Evolutionary conservation across 2,329 filamentous ascomycete species (phyloP).

Genomic region (Talaromyces sp.): DNA sequence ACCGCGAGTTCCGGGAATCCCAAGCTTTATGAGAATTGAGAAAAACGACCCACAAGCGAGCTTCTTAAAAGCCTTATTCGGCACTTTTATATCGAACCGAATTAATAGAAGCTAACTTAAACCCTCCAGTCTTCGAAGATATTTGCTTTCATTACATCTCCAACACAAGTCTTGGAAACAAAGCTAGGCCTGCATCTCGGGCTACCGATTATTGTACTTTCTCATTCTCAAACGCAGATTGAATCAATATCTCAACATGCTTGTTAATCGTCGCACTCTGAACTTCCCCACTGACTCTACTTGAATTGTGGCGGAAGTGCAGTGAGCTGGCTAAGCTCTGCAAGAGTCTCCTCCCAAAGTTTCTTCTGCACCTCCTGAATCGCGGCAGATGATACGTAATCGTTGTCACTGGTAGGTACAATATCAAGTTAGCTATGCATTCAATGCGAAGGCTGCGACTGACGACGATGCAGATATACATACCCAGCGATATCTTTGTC

Average conservation of each 20-base stretch:
- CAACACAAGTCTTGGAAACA: background rate
- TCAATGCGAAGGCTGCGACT: background rate
- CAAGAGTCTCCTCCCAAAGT: constrained; percentile 24
- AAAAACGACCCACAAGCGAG: background rate
- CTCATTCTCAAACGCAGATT: background rate
- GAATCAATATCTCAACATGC: background rate
- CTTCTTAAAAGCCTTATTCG: background rate
- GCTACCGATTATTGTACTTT: background rate
- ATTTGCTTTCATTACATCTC: background rate
- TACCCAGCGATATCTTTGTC: constrained; percentile 25
- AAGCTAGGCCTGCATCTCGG: background rate
- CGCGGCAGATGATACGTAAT: constrained; percentile 20
- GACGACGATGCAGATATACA: constrained; percentile 3
- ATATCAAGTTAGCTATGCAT: background rate
- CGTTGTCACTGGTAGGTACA: constrained; percentile 14
- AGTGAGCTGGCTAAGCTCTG: constrained; percentile 20
- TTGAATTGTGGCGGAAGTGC: constrained; percentile 18
- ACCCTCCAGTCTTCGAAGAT: background rate
- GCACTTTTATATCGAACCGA: background rate
- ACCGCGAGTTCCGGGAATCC: background rate
- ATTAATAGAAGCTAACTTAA: background rate
- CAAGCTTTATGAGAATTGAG: background rate
- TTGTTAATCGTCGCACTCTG: background rate
- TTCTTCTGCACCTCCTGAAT: constrained; percentile 23
- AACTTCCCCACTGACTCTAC: background rate